These are phyloP conservation scores for Scheffersomyces amazonensis DNA, from an alignment of 805 yeast species.

Conservation along the genomic window DNA sequence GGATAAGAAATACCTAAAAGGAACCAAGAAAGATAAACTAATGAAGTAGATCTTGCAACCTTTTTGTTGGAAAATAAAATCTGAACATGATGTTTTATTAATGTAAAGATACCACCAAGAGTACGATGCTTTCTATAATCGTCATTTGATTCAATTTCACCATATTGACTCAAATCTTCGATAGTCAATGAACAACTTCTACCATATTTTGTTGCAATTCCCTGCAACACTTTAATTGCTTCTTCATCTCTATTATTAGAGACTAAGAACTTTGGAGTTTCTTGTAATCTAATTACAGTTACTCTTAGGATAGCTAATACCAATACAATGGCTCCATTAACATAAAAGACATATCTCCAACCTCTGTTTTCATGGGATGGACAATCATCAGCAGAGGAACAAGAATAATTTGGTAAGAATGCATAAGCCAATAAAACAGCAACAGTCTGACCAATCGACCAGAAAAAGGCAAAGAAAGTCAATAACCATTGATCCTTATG, in stretches of 20 bases:
- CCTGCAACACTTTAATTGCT: slow-evolving; percentile 41
- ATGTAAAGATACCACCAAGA: slow-evolving; percentile 16
- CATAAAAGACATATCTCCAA: slow-evolving; percentile 57
- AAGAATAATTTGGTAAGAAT: slow-evolving; percentile 47
- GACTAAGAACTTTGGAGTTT: slow-evolving; percentile 57
- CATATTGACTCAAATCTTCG: slow-evolving; percentile 45
- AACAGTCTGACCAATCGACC: slow-evolving; percentile 64
- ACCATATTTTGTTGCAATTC: slow-evolving; percentile 47
- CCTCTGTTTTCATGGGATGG: slow-evolving; percentile 51
- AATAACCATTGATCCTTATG: slow-evolving; percentile 48
- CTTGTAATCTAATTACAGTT: slow-evolving; percentile 35
- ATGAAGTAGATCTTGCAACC: slow-evolving; percentile 39
- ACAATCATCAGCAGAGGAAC: slow-evolving; percentile 41
- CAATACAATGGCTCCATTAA: slow-evolving; percentile 48
- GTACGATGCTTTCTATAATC: slow-evolving; percentile 17
- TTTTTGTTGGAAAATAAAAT: slow-evolving; percentile 42
- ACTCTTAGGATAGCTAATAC: slow-evolving; percentile 34
- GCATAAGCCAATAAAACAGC: slow-evolving; percentile 57
- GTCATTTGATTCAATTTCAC: slow-evolving; percentile 26
- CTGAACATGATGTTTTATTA: slow-evolving; percentile 33
- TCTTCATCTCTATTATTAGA: slow-evolving; percentile 52
- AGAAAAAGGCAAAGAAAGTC: slow-evolving; percentile 50
- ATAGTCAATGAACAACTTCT: slow-evolving; percentile 42
- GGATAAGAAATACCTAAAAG: slow-evolving; percentile 56
- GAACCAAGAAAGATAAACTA: slow-evolving; percentile 48